These are phyloP conservation scores for Imleria badia DNA, from an alignment of 768 basidiomycete genomes.

Conservation along the genomic window DNA sequence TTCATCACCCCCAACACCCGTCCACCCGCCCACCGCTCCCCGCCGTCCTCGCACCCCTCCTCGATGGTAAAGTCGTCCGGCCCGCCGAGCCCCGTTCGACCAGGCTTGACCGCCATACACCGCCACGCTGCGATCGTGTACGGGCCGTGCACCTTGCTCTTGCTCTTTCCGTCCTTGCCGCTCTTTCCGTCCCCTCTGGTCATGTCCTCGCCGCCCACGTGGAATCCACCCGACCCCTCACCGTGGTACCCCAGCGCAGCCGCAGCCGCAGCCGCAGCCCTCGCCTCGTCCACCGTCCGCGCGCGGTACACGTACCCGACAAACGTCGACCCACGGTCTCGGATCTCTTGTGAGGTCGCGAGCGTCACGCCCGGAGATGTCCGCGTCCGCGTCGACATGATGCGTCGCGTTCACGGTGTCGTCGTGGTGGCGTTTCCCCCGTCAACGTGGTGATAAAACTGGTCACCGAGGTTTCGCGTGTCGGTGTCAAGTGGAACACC, in stretches of 20 bases:
- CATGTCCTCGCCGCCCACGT: background rate
- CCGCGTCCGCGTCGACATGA: background rate
- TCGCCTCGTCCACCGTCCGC: slow-evolving; percentile 41
- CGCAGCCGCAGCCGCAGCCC: no score
- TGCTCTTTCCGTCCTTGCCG: background rate
- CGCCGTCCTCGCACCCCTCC: slow-evolving; percentile 70
- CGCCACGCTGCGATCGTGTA: slow-evolving; percentile 82
- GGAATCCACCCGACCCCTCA: background rate
- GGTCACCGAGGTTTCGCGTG: no score
- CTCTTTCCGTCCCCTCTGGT: background rate
- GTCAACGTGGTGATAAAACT: no score
- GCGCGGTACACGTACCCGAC: slow-evolving; percentile 56
- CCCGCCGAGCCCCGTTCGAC: slow-evolving; percentile 62
- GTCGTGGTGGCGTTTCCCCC: no score
- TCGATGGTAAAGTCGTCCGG: slow-evolving; percentile 74
- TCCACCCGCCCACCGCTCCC: slow-evolving; percentile 69
- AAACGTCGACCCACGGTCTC: slow-evolving; percentile 74
- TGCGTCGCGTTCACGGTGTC: no score
- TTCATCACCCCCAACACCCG: slow-evolving; percentile 68
- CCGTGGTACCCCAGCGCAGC: background rate
- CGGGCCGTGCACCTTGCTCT: slow-evolving; percentile 26
- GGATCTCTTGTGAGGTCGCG: slow-evolving; percentile 67
- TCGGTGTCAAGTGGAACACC: no score
- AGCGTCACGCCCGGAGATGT: background rate
- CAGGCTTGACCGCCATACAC: slow-evolving; percentile 68